Percentiles rank a stretch among this genome's conserved stretches.
Conservation (phyloP, 768 basidiomycete genomes). For the Suillus decipiens region DNA sequence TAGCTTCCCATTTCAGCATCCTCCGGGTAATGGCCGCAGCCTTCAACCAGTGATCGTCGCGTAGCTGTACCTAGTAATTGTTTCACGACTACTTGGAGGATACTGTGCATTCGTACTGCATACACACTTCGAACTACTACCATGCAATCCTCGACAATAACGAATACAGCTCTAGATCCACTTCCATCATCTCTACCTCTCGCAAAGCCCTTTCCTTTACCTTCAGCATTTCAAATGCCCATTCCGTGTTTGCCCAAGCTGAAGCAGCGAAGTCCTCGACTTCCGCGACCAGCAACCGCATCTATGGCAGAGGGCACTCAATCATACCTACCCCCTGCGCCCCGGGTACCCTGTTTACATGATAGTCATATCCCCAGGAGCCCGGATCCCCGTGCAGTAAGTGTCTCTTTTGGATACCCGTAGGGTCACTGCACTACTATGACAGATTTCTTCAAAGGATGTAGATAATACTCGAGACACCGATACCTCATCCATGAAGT, state of each 20-base stretch:
- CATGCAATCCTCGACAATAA: conserved; percentile 22
- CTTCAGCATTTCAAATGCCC: conserved; percentile 32
- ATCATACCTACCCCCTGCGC: conserved; percentile 43
- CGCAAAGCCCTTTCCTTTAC: conserved; percentile 25
- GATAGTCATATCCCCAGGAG: background rate
- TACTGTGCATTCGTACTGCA: background rate
- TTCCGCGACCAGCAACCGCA: conserved; percentile 44
- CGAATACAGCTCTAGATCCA: conserved; percentile 6
- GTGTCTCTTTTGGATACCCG: background rate
- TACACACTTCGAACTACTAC: background rate
- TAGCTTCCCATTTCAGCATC: conserved; percentile 3
- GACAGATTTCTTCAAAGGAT: background rate
- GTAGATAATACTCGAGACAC: background rate
- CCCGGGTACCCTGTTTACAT: conserved; percentile 9
- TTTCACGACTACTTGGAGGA: background rate
- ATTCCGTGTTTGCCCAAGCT: conserved; percentile 34
- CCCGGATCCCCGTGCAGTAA: background rate
- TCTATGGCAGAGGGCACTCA: conserved; percentile 44
- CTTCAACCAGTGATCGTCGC: conserved; percentile 14
- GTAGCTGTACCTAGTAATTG: conserved; percentile 10
- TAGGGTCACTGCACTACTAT: background rate
- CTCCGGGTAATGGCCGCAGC: conserved; percentile 13
- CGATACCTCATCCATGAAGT: conserved; percentile 2
- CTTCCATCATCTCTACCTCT: conserved; percentile 20
- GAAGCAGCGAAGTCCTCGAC: conserved; percentile 30